Evolutionary conservation across 2,329 filamentous ascomycete species (phyloP).

Genomic region (Cercospora sp.): DNA sequence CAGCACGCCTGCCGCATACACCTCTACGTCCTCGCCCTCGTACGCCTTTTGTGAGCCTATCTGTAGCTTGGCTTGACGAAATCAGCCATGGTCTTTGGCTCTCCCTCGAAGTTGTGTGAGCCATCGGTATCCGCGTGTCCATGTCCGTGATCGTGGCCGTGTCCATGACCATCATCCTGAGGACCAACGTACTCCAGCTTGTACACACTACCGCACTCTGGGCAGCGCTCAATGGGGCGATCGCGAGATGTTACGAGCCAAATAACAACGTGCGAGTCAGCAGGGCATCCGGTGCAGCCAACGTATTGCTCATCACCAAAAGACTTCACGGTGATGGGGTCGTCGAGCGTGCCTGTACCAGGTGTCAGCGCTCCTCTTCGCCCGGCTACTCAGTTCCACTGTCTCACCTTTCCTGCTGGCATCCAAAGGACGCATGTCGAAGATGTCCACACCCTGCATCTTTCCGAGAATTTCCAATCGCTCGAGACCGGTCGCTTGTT

Average conservation of each 20-base stretch:
- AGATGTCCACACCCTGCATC: conserved; percentile 97
- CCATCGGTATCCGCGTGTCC: conserved; percentile 49
- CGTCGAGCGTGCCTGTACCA: conserved; percentile 71
- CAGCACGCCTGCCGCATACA: conserved; percentile 10
- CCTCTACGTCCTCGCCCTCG: neutral
- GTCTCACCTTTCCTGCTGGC: conserved; percentile 76
- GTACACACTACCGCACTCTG: conserved; percentile 93
- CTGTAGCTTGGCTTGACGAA: conserved; percentile 93
- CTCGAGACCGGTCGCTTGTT: conserved; percentile 96
- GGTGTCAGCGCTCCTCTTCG: neutral
- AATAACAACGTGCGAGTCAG: conserved; percentile 83
- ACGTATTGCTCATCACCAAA: conserved; percentile 95
- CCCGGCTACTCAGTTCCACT: neutral
- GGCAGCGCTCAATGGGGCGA: conserved; percentile 90
- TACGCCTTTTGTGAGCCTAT: conserved; percentile 50
- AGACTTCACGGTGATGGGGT: conserved; percentile 88
- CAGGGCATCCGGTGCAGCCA: conserved; percentile 92
- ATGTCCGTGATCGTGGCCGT: conserved; percentile 42
- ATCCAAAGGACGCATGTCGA: conserved; percentile 97
- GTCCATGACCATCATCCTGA: conserved; percentile 67
- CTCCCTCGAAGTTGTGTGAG: conserved; percentile 60
- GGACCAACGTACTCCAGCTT: conserved; percentile 97
- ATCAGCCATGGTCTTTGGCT: conserved; percentile 96
- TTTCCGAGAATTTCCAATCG: conserved; percentile 98
- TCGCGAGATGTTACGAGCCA: conserved; percentile 90